Evolutionary conservation across 2,329 filamentous ascomycete genomes (phyloP).

Genomic region (Claviceps lovelessii): DNA sequence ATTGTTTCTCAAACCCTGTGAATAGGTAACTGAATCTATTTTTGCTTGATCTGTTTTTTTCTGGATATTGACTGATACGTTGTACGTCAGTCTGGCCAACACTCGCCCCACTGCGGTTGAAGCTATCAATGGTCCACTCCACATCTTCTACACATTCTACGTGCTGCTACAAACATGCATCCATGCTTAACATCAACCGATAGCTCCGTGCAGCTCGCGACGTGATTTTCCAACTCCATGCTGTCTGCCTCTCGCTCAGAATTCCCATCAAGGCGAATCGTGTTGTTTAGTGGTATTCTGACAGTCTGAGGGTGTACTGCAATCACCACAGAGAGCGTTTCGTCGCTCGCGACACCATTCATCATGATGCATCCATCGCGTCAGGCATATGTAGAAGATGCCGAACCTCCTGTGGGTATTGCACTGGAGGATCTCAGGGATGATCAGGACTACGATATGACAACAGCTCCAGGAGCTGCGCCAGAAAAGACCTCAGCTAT

Average conservation of each 20-base stretch:
- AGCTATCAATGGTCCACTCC: not conserved
- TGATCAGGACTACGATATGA: constrained; percentile 77
- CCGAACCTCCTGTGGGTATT: constrained; percentile 37
- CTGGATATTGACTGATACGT: not conserved
- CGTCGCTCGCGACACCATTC: constrained; percentile 6
- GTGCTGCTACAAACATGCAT: not conserved
- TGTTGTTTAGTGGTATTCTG: not conserved
- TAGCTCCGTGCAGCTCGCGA: not conserved
- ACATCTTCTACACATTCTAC: not conserved
- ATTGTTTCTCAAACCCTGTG: too few relatives aligned
- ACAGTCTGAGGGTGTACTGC: not conserved
- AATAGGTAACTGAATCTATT: not conserved
- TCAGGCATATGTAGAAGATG: constrained; percentile 89
- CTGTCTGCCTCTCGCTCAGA: not conserved
- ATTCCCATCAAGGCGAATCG: not conserved
- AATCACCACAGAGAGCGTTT: not conserved
- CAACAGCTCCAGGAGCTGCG: constrained; percentile 50
- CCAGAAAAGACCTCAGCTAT: constrained; percentile 76
- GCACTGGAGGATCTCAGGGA: constrained; percentile 37
- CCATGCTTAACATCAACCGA: not conserved
- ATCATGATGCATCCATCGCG: constrained; percentile 72
- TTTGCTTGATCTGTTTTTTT: not conserved
- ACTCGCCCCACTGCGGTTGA: not conserved
- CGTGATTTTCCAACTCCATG: not conserved
- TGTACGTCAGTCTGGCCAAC: not conserved